A percentile compares a stretch with the other conserved stretches of the same genome.
phyloP scores from a whole-genome alignment of 1,139 yeast genomes.

The Nakaseomyces nivariensis region DNA sequence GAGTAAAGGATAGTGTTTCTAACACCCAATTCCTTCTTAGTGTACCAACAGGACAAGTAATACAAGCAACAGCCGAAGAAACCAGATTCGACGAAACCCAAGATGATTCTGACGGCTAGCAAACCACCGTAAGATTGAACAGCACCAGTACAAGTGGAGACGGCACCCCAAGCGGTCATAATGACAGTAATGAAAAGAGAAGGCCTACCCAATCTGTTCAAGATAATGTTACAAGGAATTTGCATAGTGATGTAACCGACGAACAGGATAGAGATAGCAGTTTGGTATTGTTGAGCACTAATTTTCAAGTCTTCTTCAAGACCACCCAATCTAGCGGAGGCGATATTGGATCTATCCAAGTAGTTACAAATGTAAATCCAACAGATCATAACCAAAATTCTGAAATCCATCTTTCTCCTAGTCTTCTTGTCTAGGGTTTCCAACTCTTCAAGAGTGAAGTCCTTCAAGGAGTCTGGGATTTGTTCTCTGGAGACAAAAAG shows the following conservation, averaged over 20 bases:
- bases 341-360: constrained; percentile 52
- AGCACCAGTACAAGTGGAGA: constrained; percentile 38
- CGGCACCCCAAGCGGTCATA: constrained; percentile 49
- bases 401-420: constrained; percentile 40
- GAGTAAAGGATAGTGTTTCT: constrained; percentile 52
- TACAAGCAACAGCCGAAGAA: constrained; percentile 43
- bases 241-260: constrained; percentile 55
- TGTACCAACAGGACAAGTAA: constrained; percentile 44
- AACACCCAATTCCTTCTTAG: constrained; percentile 38
- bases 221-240: constrained; percentile 43
- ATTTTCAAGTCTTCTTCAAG: constrained; percentile 45
- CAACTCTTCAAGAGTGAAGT: constrained; percentile 18
- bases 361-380: constrained; percentile 50
- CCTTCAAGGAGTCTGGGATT: constrained; percentile 13
- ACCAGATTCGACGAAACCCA: constrained; percentile 43
- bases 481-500: constrained; percentile 10
- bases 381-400: constrained; percentile 48
- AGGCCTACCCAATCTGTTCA: constrained; percentile 41
- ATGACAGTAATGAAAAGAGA: constrained; percentile 40
- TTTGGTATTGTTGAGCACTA: constrained; percentile 43
- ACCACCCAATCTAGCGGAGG: constrained; percentile 50
- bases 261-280: constrained; percentile 46
- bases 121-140: constrained; percentile 34
- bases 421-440: constrained; percentile 32
- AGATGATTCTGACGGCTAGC: constrained; percentile 32